Conservation (phyloP, 2,329 filamentous ascomycete species). For the Hymenotorrendiella dingleyae region DNA sequence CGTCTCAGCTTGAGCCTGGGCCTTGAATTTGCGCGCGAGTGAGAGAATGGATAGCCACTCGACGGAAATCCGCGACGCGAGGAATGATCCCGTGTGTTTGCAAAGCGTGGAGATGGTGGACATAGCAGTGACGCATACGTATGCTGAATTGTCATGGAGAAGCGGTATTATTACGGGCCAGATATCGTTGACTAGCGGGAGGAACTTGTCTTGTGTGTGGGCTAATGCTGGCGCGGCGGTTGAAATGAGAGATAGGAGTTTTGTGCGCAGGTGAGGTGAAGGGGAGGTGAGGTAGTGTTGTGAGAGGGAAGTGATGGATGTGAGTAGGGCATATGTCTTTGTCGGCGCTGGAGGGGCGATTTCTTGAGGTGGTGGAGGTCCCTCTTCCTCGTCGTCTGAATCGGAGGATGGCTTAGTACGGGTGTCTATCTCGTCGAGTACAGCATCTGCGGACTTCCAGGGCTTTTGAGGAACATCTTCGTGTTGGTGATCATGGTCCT, state of each 20-base stretch:
- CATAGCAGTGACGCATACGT: slow-evolving; percentile 65
- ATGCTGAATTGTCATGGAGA: slow-evolving; percentile 60
- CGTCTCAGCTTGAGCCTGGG: slow-evolving; percentile 35
- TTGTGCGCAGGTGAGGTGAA: slow-evolving; percentile 70
- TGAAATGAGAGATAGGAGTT: slow-evolving; percentile 69
- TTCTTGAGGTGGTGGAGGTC: slow-evolving; percentile 36
- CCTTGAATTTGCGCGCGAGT: slow-evolving; percentile 39
- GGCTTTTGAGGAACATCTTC: slow-evolving; percentile 30
- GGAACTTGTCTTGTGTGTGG: slow-evolving; percentile 71
- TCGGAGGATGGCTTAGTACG: slow-evolving; percentile 20
- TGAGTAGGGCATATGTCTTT: slow-evolving; percentile 73
- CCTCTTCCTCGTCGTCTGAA: slow-evolving; percentile 28
- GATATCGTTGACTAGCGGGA: slow-evolving; percentile 83
- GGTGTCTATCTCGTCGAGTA: slow-evolving; percentile 29
- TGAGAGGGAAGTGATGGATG: slow-evolving; percentile 75
- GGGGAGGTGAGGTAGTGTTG: slow-evolving; percentile 88
- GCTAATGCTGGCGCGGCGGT: slow-evolving; percentile 68
- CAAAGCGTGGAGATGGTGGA: slow-evolving; percentile 65
- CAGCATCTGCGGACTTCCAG: slow-evolving; percentile 32
- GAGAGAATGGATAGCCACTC: slow-evolving; percentile 59
- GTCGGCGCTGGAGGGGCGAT: slow-evolving; percentile 58
- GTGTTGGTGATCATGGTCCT: slow-evolving; percentile 15
- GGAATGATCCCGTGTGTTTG: slow-evolving; percentile 70
- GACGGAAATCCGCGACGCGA: slow-evolving; percentile 66
- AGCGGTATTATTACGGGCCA: slow-evolving; percentile 78